phyloP scores from a whole-genome alignment of 257 asterid genomes.

The Rhazya stricta region DNA sequence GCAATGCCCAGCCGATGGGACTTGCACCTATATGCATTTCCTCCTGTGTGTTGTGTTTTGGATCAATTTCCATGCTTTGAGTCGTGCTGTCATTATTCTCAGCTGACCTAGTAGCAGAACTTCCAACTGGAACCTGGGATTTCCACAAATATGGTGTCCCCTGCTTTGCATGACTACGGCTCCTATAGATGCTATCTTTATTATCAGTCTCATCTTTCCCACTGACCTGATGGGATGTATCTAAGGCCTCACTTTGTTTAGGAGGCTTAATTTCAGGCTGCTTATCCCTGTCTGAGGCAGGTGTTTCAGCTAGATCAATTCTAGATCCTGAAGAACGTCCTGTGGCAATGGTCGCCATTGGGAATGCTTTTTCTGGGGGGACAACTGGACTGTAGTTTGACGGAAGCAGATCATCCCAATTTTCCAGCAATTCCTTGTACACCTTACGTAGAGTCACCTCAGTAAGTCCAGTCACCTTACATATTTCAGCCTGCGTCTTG shows the following conservation, averaged over 20 bases:
- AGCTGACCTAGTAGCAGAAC: constrained; percentile 26
- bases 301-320: constrained; percentile 53
- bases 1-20: constrained; percentile 51
- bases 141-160: constrained; percentile 52
- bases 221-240: constrained; percentile 26
- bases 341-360: constrained; percentile 66
- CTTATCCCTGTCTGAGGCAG: constrained; percentile 43
- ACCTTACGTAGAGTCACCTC: constrained; percentile 97
- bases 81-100: constrained; percentile 33
- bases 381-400: constrained; percentile 82
- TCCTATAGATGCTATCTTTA: constrained; percentile 32
- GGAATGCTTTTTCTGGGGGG: constrained; percentile 97
- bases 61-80: constrained; percentile 66
- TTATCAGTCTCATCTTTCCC: constrained; percentile 44
- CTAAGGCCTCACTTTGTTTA: constrained; percentile 36
- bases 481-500: constrained; percentile 95
- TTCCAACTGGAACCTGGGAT: constrained; percentile 34
- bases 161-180: constrained; percentile 34
- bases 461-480: constrained; percentile 96
- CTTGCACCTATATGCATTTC: constrained; percentile 40
- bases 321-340: constrained; percentile 56
- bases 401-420: constrained; percentile 94
- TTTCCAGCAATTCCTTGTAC: constrained; percentile 84
- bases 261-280: constrained; percentile 30
- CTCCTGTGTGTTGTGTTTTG: constrained; percentile 29